These are phyloP conservation scores for Calonectria hongkongensis DNA, from an alignment of 2,329 filamentous ascomycete species.

Conservation along the genomic window DNA sequence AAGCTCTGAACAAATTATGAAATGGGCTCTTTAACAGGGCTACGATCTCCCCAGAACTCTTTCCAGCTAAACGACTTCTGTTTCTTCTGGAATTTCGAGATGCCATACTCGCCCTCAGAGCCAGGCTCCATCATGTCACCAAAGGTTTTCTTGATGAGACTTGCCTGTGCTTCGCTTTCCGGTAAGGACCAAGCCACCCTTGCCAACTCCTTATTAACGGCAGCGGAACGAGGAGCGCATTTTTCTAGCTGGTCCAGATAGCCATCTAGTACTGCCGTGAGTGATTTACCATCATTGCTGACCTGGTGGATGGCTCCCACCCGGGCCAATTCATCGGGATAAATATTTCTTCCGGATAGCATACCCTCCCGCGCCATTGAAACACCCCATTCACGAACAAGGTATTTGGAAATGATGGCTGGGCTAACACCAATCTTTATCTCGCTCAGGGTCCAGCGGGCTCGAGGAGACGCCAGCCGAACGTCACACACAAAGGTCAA, in stretches of 20 bases:
- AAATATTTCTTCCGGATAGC: slow-evolving; percentile 36
- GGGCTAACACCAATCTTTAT: slow-evolving; percentile 41
- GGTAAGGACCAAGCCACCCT: slow-evolving; percentile 24
- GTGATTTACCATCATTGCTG: background rate
- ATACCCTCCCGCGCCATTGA: slow-evolving; percentile 39
- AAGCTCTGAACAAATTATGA: too few relatives aligned
- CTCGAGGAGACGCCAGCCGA: slow-evolving; percentile 25
- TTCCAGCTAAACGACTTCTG: slow-evolving; percentile 9
- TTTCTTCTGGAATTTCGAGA: slow-evolving; percentile 33
- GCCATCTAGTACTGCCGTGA: background rate
- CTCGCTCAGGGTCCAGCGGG: slow-evolving; percentile 38
- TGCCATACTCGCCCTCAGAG: slow-evolving; percentile 36
- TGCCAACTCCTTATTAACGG: slow-evolving; percentile 35
- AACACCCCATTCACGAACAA: slow-evolving; percentile 39
- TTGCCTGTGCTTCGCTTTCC: slow-evolving; percentile 17
- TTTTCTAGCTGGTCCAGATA: slow-evolving; percentile 33
- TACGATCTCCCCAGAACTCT: slow-evolving; percentile 10
- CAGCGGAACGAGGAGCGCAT: slow-evolving; percentile 35
- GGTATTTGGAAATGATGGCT: slow-evolving; percentile 41
- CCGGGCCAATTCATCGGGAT: slow-evolving; percentile 22
- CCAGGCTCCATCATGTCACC: slow-evolving; percentile 33
- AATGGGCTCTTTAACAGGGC: background rate
- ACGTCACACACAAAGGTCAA: slow-evolving; percentile 41
- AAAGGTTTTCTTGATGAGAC: slow-evolving; percentile 25
- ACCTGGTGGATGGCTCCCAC: slow-evolving; percentile 26